These are phyloP conservation scores for Monilinia fructicola DNA, from an alignment of 2,329 filamentous ascomycete genomes.

Conservation along the genomic window DNA sequence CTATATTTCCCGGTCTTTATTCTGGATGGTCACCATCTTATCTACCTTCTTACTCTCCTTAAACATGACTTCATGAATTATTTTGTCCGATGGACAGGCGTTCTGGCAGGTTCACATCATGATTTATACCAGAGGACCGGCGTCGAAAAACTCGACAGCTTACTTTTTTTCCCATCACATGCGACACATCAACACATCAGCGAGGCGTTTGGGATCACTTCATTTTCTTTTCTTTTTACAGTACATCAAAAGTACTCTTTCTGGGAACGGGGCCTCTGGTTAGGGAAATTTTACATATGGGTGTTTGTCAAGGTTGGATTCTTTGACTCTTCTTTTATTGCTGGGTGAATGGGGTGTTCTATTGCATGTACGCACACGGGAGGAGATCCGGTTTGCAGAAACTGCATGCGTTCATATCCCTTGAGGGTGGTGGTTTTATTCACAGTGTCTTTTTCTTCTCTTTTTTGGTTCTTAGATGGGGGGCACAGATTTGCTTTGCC, in stretches of 20 bases:
- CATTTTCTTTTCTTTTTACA: slow-evolving; percentile 13
- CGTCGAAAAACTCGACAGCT: slow-evolving; percentile 21
- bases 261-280: slow-evolving; percentile 24
- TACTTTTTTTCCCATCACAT: slow-evolving; percentile 21
- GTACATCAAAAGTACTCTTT: slow-evolving; percentile 19
- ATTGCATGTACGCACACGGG: background rate
- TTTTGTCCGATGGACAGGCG: slow-evolving; percentile 20
- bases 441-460: background rate
- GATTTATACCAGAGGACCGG: slow-evolving; percentile 24
- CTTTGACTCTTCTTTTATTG: background rate
- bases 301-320: slow-evolving; percentile 1
- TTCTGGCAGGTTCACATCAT: slow-evolving; percentile 16
- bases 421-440: background rate
- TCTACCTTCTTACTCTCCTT: slow-evolving; percentile 19
- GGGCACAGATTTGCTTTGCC: background rate
- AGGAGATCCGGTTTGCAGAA: background rate
- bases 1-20: background rate
- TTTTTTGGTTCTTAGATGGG: slow-evolving; percentile 1
- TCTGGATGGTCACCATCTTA: slow-evolving; percentile 5
- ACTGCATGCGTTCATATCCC: background rate
- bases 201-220: slow-evolving; percentile 23
- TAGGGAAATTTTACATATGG: slow-evolving; percentile 24
- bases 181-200: slow-evolving; percentile 25
- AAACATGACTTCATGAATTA: slow-evolving; percentile 11
- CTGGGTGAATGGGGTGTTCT: background rate